Base-by-base conservation (phyloP, 176 grass and related monocot species). In the Carex scoparia region DNA sequence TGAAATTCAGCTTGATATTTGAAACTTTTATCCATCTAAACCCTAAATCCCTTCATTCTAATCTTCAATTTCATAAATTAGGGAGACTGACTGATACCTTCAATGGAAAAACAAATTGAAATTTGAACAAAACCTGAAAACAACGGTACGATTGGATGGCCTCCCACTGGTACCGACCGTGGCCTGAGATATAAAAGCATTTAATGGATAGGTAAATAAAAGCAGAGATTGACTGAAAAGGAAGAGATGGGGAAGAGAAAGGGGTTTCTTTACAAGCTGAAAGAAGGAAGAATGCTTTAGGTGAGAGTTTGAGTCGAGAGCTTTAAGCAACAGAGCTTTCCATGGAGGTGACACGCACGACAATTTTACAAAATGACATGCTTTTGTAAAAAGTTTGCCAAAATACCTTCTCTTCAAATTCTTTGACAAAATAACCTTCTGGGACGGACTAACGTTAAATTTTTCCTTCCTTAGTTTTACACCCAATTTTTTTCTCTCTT, bases 71-170 rank as follows among this genome's bases (percentile, higher is more conserved):
- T 44, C 30, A 60, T 14, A 15, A 30, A 31, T 46, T 10, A 54
- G 15, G 37, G 10, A 57, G n/a, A n/a, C n/a, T n/a, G 69, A 8
- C 14, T 11, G 53, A 61, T 64, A 55, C 18, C 61, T 83, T 75
- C 3, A 37, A 4, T 73, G 10, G 12, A 7, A 28, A 84, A 8
- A 38, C 18, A 61, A 61, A 59, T 5, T 15, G 27, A 73, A 65
- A 64, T 64, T 57, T 27, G 40, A 61, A 11, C 42, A 15, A 1
- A 12, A 97, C 92, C 94, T 94, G 87, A 94, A 94, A 32, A 97
- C 95, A 57, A 97, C 92, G 33, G 95, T 97, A 44, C 95, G 92
- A 80, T 97, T 94, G 4, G 95, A 88, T 16, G 92, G 95, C 53
- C 84, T 90, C 7, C 94, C 89, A 57, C 84, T 83, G 10, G 61